Conservation (phyloP, 331 rosid genomes). For the Malus hybrid region DNA sequence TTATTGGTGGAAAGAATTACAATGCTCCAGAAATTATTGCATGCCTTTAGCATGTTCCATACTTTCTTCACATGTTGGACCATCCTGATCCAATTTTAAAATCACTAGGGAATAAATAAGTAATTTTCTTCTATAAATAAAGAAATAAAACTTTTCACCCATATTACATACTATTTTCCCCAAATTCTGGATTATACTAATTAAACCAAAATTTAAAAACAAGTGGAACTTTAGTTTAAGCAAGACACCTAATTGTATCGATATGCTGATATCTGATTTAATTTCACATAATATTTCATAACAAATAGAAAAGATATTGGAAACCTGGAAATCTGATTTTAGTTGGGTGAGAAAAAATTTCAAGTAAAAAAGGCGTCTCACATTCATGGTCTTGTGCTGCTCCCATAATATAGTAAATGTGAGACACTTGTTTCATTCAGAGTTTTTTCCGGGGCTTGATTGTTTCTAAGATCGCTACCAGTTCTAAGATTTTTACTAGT, state of each 20-base stretch:
- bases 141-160: not conserved
- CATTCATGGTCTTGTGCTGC: no score
- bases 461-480: no score
- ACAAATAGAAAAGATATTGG: not conserved
- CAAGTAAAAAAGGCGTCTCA: no score
- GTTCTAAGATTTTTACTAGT: no score
- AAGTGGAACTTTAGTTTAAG: no score
- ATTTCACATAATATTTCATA: not conserved
- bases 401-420: no score
- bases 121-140: not conserved
- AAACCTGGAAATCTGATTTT: not conserved
- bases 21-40: not conserved
- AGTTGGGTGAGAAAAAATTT: not conserved
- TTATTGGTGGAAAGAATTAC: not conserved
- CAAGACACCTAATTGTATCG: no score
- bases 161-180: not conserved
- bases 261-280: no score
- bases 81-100: not conserved
- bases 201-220: no score
- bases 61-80: constrained; percentile 2
- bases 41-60: not conserved
- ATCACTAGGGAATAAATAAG: not conserved
- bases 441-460: no score
- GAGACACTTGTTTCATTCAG: no score
- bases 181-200: no score